Conservation (phyloP, 345 rosid genomes). For the Linum tenue region DNA sequence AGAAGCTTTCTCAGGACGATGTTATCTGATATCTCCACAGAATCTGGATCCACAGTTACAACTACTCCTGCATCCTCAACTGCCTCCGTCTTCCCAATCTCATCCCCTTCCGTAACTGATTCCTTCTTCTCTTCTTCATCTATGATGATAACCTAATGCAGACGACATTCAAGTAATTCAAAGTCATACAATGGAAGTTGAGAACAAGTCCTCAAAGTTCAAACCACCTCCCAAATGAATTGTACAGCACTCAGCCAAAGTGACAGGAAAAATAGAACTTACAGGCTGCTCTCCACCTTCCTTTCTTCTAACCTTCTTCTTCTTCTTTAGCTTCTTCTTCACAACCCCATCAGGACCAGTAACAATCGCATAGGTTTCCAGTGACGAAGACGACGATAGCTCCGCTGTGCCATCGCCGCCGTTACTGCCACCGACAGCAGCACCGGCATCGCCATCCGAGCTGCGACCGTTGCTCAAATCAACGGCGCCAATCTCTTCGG, state of each 20-base stretch:
- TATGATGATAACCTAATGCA: slow-evolving; percentile 26
- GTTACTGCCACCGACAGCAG: background rate
- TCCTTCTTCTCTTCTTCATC: slow-evolving; percentile 19
- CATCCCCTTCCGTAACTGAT: background rate
- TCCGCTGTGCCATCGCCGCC: slow-evolving; percentile 11
- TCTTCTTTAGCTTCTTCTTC: slow-evolving; percentile 32
- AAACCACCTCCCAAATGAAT: background rate
- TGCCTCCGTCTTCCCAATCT: slow-evolving; percentile 25
- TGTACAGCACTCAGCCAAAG: background rate
- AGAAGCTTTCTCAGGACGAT: slow-evolving; percentile 80
- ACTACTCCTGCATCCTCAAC: slow-evolving; percentile 15
- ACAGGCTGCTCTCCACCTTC: slow-evolving; percentile 27
- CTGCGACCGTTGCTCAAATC: slow-evolving; percentile 12
- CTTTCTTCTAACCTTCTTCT: slow-evolving; percentile 14
- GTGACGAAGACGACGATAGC: slow-evolving; percentile 19
- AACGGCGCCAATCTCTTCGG: background rate
- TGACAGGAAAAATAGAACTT: slow-evolving; percentile 16
- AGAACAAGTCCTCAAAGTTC: background rate
- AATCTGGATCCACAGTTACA: slow-evolving; percentile 20
- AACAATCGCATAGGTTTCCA: slow-evolving; percentile 16
- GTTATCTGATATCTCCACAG: slow-evolving; percentile 37
- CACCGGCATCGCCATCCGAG: background rate
- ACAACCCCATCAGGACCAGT: slow-evolving; percentile 13
- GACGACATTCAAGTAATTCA: background rate
- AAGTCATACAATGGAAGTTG: background rate